Percentiles rank a stretch among this genome's conserved stretches.
Evolutionary conservation across 108 stramenopile species (phyloP).

Genomic region (Epipyxis sp.): DNA sequence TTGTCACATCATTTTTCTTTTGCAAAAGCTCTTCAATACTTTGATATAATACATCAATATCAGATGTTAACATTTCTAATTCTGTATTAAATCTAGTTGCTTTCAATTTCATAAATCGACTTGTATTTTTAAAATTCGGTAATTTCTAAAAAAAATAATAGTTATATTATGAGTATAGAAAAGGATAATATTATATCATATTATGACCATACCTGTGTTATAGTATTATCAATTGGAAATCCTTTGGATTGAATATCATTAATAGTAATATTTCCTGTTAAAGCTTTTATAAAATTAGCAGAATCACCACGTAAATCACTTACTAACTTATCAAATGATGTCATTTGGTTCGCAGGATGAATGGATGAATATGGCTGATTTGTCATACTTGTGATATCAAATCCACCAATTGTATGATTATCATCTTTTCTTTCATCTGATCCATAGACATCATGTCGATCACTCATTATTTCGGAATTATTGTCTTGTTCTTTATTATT

Average conservation of each 20-base stretch:
- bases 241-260: no score
- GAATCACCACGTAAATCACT: not conserved
- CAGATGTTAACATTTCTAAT: not conserved
- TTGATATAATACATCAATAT: not conserved
- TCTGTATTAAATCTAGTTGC: not conserved
- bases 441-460: not conserved
- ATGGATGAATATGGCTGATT: no score
- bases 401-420: not conserved
- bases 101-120: conserved; percentile 7
- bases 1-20: not conserved
- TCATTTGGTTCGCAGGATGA: not conserved
- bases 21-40: not conserved
- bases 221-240: no score
- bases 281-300: no score
- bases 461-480: not conserved
- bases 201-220: no score
- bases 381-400: no score
- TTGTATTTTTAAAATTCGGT: conserved; percentile 18
- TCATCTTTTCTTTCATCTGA: not conserved
- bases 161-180: no score
- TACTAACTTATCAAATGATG: not conserved
- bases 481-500: not conserved
- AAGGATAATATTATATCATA: no score
- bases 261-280: no score
- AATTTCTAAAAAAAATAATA: conserved; percentile 1